Base-by-base conservation (phyloP, 2,329 filamentous ascomycete species). In the Microsporum audouinii region DNA sequence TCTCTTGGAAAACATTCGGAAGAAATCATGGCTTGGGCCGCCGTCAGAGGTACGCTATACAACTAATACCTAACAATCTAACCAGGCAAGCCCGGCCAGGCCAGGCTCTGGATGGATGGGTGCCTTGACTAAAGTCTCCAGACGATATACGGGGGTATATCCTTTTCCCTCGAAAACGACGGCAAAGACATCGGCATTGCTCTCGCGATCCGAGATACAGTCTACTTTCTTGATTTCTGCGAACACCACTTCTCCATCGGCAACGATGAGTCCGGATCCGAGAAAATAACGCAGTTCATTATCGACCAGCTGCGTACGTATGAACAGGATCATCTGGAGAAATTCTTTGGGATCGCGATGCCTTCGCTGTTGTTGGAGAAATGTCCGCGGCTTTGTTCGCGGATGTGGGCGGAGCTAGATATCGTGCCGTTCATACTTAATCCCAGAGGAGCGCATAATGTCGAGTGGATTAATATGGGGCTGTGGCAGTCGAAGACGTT, bases 391-490 rank as follows among this genome's bases (percentile, higher is more conserved):
- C 78, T 91, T 0, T 87, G 85, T 66, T 84, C 87, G 0, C 83
- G 83, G 38, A 78, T 94, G 2, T 94, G 89, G 89, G 75, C 83
- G 2, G 85, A 90, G 63, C 76, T 91, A 39, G 89, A 94, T 69
- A 84, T 91, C 61, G 82, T 92, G 2, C 86, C 88, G 0, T 78
- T 92, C 45, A 81, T 87, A 2, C 78, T 90, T 64, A 76, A 75
- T 2, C 74, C 71, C 1, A 69, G 71, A 47, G 63, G 62, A 0
- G 61, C 64, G 5, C 60, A 63, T 61, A 65, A 65, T 66, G 39
- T 67, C 31, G 61, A 61, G 70, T 66, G 74, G 67, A 57, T 63
- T 31, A 56, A 63, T 61, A 12, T 56, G 62, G 63, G 58, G 47
- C 77, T 80, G 64, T 82, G 81, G 78, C 76, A 80, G 53, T 71